These are phyloP conservation scores for Rhodotorula babjevae DNA, from an alignment of 768 basidiomycete genomes.

Conservation along the genomic window DNA sequence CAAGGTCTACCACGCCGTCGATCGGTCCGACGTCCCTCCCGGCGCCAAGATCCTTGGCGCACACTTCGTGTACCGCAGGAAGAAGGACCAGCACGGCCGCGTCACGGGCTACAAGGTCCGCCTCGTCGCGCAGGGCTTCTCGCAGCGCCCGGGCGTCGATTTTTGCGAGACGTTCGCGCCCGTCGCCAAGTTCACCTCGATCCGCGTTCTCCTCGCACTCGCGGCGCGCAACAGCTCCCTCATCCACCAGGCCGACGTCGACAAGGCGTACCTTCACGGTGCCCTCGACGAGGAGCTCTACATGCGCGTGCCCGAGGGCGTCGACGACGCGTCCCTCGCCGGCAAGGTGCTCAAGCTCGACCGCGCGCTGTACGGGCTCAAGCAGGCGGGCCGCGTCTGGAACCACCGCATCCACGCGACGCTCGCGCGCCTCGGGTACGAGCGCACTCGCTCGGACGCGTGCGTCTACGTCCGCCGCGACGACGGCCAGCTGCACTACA, in stretches of 20 bases:
- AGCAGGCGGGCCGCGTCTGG: constrained; percentile 9
- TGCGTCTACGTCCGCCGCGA: too few species aligned
- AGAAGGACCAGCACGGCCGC: too few species aligned
- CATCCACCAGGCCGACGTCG: neutral
- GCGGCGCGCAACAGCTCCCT: neutral
- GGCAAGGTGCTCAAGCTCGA: neutral
- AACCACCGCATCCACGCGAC: neutral
- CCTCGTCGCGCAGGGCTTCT: constrained; percentile 45
- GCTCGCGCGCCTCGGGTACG: too few species aligned
- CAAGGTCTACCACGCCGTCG: too few species aligned
- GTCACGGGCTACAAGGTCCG: constrained; percentile 40
- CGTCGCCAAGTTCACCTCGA: neutral
- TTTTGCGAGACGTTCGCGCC: constrained; percentile 43
- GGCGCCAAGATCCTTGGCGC: too few species aligned
- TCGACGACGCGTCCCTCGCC: accelerated
- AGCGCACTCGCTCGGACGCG: too few species aligned
- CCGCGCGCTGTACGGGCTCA: constrained; percentile 5
- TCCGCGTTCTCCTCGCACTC: constrained; percentile 1
- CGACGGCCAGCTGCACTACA: too few species aligned
- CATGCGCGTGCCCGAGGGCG: neutral
- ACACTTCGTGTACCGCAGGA: too few species aligned
- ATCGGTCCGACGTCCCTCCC: too few species aligned
- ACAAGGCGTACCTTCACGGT: neutral
- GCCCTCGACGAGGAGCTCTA: neutral
- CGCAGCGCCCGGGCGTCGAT: constrained; percentile 47